phyloP scores from a whole-genome alignment of 2,329 filamentous ascomycete genomes.

The Cladorrhinum sp. region DNA sequence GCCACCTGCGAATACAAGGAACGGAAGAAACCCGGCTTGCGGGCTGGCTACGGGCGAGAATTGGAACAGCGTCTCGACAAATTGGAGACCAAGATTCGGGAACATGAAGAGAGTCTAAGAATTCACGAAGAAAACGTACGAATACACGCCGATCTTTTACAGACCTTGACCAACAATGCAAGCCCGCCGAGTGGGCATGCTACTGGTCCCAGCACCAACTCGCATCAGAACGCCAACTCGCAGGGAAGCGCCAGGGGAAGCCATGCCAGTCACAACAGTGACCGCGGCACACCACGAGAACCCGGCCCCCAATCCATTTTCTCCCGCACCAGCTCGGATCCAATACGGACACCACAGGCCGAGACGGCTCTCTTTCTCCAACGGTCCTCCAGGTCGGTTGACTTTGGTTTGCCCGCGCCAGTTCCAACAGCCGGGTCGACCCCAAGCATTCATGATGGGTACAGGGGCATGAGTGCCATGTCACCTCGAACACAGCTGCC shows the following conservation, averaged over 20 bases:
- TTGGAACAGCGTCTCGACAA: conserved; percentile 69
- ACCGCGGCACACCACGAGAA: conserved; percentile 56
- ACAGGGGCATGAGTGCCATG: conserved; percentile 42
- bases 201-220: conserved; percentile 1
- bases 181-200: conserved; percentile 30
- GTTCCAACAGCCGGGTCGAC: neutral
- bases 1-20: conserved; percentile 66
- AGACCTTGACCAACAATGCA: conserved; percentile 47
- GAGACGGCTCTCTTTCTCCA: conserved; percentile 61
- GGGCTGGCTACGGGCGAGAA: conserved; percentile 69
- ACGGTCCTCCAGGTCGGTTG: conserved; percentile 53
- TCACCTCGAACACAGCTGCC: conserved; percentile 37
- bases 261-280: conserved; percentile 46
- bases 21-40: conserved; percentile 63
- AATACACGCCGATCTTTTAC: conserved; percentile 46
- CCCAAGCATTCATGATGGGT: conserved; percentile 23
- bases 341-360: conserved; percentile 51
- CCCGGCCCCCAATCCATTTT: conserved; percentile 41
- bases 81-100: conserved; percentile 62
- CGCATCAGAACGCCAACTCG: conserved; percentile 29
- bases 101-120: conserved; percentile 52
- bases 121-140: neutral
- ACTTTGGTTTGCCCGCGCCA: conserved; percentile 48
- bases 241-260: conserved; percentile 47
- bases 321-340: conserved; percentile 42